Conservation (phyloP, 768 basidiomycete species). For the Dacryopinax spathularia region DNA sequence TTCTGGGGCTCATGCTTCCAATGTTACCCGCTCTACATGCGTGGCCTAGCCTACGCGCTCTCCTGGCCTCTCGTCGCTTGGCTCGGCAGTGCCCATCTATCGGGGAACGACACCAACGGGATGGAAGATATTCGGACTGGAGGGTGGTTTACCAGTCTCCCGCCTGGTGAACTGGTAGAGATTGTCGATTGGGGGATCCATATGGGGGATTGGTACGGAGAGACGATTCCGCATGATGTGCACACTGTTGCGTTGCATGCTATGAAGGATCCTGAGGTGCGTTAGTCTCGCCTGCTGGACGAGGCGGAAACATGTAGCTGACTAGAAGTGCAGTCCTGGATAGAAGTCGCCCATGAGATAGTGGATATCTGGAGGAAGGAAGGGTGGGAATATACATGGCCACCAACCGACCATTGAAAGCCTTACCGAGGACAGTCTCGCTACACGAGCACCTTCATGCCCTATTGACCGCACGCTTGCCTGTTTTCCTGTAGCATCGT, state of each 20-base stretch:
- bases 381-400: constrained; percentile 2
- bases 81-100: neutral
- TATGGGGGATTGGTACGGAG: neutral
- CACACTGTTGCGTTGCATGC: neutral
- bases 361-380: neutral
- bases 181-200: neutral
- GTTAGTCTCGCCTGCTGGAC: neutral
- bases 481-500: too few species aligned
- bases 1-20: neutral
- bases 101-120: neutral
- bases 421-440: too few species aligned
- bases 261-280: neutral
- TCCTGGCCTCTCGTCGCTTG: constrained; percentile 2
- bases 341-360: neutral
- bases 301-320: neutral
- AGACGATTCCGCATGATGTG: neutral
- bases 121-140: neutral
- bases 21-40: constrained; percentile 2
- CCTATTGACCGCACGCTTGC: too few species aligned
- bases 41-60: neutral
- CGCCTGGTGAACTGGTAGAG: neutral
- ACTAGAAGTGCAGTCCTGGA: neutral
- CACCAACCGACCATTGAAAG: neutral
- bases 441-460: too few species aligned
- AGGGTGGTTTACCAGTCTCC: neutral